These are phyloP conservation scores for Talaromyces liani DNA, from an alignment of 495 filamentous ascomycete species.

Conservation along the genomic window DNA sequence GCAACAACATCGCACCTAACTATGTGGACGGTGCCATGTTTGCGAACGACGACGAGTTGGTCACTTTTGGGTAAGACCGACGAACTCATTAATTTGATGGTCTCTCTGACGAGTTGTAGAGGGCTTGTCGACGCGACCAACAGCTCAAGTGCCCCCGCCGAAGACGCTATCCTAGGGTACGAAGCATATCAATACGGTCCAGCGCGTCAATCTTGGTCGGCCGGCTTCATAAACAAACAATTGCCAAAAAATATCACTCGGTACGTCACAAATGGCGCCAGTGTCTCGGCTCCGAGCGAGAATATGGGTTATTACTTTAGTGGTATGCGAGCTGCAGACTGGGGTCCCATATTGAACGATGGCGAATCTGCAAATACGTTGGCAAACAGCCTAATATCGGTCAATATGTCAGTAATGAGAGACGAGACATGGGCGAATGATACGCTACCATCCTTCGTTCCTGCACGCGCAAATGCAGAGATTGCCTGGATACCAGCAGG, in stretches of 20 bases:
- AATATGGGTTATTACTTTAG: slow-evolving; percentile 68
- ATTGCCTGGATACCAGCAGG: slow-evolving; percentile 66
- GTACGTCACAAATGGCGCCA: slow-evolving; percentile 58
- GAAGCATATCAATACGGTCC: slow-evolving; percentile 42
- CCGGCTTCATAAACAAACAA: slow-evolving; percentile 26
- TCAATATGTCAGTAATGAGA: slow-evolving; percentile 49
- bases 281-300: slow-evolving; percentile 60
- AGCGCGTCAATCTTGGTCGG: slow-evolving; percentile 25
- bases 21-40: slow-evolving; percentile 59
- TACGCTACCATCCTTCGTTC: slow-evolving; percentile 43
- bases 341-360: slow-evolving; percentile 35
- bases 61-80: slow-evolving; percentile 35
- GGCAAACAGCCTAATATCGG: slow-evolving; percentile 48
- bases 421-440: slow-evolving; percentile 46
- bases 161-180: slow-evolving; percentile 39
- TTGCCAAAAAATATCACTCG: slow-evolving; percentile 45
- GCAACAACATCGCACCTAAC: slow-evolving; percentile 52
- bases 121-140: slow-evolving; percentile 12
- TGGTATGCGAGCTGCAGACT: slow-evolving; percentile 44
- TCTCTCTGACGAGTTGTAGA: slow-evolving; percentile 12
- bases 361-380: slow-evolving; percentile 27
- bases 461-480: slow-evolving; percentile 53
- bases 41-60: slow-evolving; percentile 55
- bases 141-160: slow-evolving; percentile 21
- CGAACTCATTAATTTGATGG: slow-evolving; percentile 41